Evolutionary conservation across 805 yeast genomes (phyloP).

Genomic region (Yamadazyma philogaea): DNA sequence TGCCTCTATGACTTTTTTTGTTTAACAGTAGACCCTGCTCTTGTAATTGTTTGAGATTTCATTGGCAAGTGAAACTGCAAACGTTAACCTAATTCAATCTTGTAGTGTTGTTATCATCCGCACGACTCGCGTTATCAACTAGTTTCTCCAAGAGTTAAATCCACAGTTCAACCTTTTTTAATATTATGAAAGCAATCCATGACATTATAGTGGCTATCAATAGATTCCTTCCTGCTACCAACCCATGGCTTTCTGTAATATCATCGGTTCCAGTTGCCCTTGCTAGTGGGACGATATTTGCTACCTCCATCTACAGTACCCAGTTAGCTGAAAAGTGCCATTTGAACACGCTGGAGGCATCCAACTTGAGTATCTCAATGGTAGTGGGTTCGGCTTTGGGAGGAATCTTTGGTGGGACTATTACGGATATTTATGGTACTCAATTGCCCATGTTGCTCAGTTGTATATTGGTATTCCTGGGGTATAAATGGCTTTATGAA

Average conservation of each 20-base stretch:
- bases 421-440: conserved; percentile 33
- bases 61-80: too few relatives aligned
- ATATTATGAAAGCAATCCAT: conserved; percentile 11
- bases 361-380: conserved; percentile 30
- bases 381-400: conserved; percentile 33
- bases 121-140: not conserved
- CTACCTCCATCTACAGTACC: conserved; percentile 32
- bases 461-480: conserved; percentile 21
- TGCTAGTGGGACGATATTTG: conserved; percentile 34
- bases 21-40: too few relatives aligned
- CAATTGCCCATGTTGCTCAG: conserved; percentile 32
- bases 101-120: too few relatives aligned
- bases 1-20: too few relatives aligned
- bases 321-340: conserved; percentile 30
- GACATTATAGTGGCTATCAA: conserved; percentile 16
- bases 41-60: too few relatives aligned
- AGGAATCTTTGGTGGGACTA: conserved; percentile 30
- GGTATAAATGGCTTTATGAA: conserved; percentile 27
- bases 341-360: conserved; percentile 25
- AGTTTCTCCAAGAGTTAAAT: not conserved
- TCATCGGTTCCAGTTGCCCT: conserved; percentile 31
- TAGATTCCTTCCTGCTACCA: conserved; percentile 22
- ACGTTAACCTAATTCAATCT: too few relatives aligned
- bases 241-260: conserved; percentile 24
- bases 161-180: not conserved